Conservation (phyloP, 2,329 filamentous ascomycete genomes). For the Nannizzia gypsea region DNA sequence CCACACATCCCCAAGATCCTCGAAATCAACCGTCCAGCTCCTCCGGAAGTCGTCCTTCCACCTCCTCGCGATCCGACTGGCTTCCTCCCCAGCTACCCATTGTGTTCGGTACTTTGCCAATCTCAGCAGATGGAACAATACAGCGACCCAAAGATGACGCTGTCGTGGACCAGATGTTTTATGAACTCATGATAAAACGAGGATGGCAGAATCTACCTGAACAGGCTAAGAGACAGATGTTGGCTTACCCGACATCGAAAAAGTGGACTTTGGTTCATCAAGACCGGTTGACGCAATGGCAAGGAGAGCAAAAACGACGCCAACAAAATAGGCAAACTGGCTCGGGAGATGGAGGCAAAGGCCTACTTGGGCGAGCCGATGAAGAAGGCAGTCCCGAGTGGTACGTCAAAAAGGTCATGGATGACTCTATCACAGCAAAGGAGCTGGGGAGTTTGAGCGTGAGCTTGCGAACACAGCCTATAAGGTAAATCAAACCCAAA, state of each 20-base stretch:
- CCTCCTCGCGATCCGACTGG: conserved; percentile 32
- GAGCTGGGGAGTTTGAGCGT: conserved; percentile 87
- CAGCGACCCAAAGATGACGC: conserved; percentile 45
- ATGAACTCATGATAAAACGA: conserved; percentile 90
- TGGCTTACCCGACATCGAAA: conserved; percentile 84
- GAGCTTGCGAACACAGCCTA: conserved; percentile 88
- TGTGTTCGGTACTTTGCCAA: conserved; percentile 35
- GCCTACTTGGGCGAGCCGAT: conserved; percentile 67
- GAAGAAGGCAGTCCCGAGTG: conserved; percentile 95
- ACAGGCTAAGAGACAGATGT: conserved; percentile 88
- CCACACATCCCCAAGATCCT: conserved; percentile 27
- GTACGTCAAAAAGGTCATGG: conserved; percentile 95
- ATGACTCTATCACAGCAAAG: conserved; percentile 84
- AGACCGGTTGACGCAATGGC: conserved; percentile 83
- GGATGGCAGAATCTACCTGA: conserved; percentile 96
- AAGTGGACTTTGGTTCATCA: conserved; percentile 98
- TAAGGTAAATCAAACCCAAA: conserved; percentile 41
- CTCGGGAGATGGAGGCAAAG: conserved; percentile 50
- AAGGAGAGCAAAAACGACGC: conserved; percentile 83
- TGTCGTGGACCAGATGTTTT: conserved; percentile 80
- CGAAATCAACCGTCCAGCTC: conserved; percentile 19
- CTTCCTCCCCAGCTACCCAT: conserved; percentile 33
- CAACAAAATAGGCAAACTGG: conserved; percentile 60
- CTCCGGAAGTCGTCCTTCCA: conserved; percentile 31
- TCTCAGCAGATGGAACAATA: conserved; percentile 12